Conservation (phyloP, 129 eudicot genomes). For the Glebionis coronaria region DNA sequence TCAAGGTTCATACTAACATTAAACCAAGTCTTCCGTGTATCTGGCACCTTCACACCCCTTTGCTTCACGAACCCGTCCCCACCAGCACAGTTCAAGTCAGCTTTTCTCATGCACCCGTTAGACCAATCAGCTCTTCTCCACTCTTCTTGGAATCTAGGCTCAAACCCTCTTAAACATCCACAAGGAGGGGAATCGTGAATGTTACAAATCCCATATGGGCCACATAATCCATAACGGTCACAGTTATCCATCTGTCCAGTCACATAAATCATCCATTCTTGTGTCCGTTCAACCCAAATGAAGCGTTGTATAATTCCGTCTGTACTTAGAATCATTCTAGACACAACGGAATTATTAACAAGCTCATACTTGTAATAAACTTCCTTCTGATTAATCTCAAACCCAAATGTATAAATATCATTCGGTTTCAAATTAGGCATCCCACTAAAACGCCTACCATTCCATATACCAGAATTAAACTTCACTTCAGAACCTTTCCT, state of each 20-base stretch:
- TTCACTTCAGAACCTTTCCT: conserved; percentile 26
- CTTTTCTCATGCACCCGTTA: conserved; percentile 37
- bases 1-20: conserved; percentile 36
- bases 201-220: conserved; percentile 33
- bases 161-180: conserved; percentile 41
- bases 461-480: conserved; percentile 56
- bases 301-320: conserved; percentile 33
- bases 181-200: conserved; percentile 23
- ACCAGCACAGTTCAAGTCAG: conserved; percentile 28
- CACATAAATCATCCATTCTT: conserved; percentile 21
- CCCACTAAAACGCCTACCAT: conserved; percentile 50
- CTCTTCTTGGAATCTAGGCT: conserved; percentile 25
- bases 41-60: conserved; percentile 34
- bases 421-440: conserved; percentile 26
- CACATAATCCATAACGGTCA: conserved; percentile 36
- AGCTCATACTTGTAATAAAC: conserved; percentile 35
- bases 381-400: conserved; percentile 20
- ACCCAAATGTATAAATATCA: conserved; percentile 25
- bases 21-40: conserved; percentile 27
- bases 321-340: conserved; percentile 30
- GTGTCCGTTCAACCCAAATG: conserved; percentile 18
- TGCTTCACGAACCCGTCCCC: conserved; percentile 40
- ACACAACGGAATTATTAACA: conserved; percentile 9
- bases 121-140: conserved; percentile 43
- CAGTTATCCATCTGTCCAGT: conserved; percentile 32